Evolutionary conservation across 163 green algal genomes (phyloP).

Genomic region (Chlorella variabilis): DNA sequence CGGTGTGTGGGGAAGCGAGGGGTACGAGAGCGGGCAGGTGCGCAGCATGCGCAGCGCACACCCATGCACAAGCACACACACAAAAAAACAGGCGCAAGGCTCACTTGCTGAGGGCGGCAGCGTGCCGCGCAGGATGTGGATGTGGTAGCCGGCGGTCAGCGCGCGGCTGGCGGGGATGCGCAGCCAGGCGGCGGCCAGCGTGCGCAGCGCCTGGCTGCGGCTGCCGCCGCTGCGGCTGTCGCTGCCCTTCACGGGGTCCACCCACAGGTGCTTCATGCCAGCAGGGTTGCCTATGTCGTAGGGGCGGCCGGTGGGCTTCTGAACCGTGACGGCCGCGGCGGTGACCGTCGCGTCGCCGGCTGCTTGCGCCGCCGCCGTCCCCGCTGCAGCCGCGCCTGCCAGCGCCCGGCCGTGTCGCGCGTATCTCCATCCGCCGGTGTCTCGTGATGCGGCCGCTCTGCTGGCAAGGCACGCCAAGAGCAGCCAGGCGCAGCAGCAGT

Average conservation of each 20-base stretch:
- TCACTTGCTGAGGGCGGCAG: neutral
- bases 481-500: neutral
- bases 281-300: neutral
- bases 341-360: neutral
- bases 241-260: neutral
- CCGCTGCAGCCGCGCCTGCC: neutral
- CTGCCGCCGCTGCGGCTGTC: neutral
- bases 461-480: neutral
- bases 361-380: no score
- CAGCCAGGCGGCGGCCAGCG: neutral
- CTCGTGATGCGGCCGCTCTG: no score
- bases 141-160: neutral
- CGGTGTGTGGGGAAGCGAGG: no score
- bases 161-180: neutral
- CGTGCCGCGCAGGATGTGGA: neutral
- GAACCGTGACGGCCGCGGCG: neutral
- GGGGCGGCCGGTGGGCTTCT: neutral
- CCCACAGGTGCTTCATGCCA: neutral
- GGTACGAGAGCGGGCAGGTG: no score
- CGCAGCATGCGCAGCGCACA: neutral
- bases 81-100: no score
- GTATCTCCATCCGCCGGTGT: no score
- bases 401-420: neutral
- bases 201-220: neutral
- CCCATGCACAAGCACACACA: neutral